Conservation (phyloP, 768 basidiomycete genomes). For the Butyriboletus loyo region DNA sequence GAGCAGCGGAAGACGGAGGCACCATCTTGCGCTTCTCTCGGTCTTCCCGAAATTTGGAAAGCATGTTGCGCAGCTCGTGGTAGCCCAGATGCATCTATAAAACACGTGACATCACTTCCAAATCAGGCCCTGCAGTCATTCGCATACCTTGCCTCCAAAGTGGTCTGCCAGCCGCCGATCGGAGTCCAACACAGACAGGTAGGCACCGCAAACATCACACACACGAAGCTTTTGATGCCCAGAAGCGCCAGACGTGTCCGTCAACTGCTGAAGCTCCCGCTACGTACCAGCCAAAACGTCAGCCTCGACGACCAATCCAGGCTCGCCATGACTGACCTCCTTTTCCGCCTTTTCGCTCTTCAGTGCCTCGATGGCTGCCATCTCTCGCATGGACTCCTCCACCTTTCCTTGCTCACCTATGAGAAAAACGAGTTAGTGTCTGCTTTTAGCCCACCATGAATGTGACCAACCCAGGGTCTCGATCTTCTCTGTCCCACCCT, state of each 20-base stretch:
- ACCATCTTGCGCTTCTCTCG: constrained; percentile 75
- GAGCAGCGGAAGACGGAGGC: constrained; percentile 41
- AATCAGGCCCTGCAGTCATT: constrained; percentile 15
- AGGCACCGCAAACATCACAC: constrained; percentile 99
- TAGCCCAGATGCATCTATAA: constrained; percentile 97
- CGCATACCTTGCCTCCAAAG: constrained; percentile 95
- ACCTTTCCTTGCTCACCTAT: constrained; percentile 98
- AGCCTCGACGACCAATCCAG: constrained; percentile 2
- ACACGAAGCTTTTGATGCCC: constrained; percentile 99
- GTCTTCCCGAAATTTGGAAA: constrained; percentile 86
- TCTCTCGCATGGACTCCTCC: constrained; percentile 97
- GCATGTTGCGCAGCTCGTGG: constrained; percentile 94
- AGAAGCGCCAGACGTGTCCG: constrained; percentile 96
- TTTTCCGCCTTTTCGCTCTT: constrained; percentile 96
- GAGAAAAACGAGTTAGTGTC: constrained; percentile 3
- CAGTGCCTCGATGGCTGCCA: constrained; percentile 95
- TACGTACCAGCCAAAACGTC: constrained; percentile 30
- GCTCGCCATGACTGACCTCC: constrained; percentile 53
- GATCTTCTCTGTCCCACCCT: constrained; percentile 98
- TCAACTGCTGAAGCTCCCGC: constrained; percentile 93
- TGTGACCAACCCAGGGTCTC: constrained; percentile 73
- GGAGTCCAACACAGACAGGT: constrained; percentile 95
- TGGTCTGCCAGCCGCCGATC: constrained; percentile 98
- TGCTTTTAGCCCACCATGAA: constrained; percentile 6
- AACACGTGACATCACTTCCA: constrained; percentile 30